A percentile compares a stretch with the other conserved stretches of the same genome.
These are phyloP conservation scores for Nemania sp. DNA, from an alignment of 2,329 filamentous ascomycete genomes.

Conservation along the genomic window DNA sequence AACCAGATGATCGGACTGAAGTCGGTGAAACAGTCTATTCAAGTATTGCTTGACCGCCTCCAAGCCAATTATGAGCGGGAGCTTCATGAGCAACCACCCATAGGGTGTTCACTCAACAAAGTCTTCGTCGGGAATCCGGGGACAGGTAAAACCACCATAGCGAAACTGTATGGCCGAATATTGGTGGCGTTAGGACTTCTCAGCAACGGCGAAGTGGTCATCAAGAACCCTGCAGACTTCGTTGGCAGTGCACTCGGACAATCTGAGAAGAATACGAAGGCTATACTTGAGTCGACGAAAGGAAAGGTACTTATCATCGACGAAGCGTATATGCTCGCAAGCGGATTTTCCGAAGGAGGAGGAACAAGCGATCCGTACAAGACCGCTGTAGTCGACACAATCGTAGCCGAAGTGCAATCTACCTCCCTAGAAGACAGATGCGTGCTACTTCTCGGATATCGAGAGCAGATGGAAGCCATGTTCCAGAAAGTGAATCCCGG, in stretches of 20 bases:
- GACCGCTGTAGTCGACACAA: slow-evolving; percentile 70
- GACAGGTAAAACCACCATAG: slow-evolving; percentile 39
- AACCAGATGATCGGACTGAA: slow-evolving; percentile 31
- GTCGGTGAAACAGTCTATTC: slow-evolving; percentile 41
- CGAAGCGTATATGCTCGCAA: slow-evolving; percentile 71
- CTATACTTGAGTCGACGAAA: slow-evolving; percentile 64
- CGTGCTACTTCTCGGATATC: slow-evolving; percentile 72
- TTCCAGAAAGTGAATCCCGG: slow-evolving; percentile 75
- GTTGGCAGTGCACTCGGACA: slow-evolving; percentile 64
- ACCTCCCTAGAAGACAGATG: slow-evolving; percentile 72
- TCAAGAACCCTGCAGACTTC: slow-evolving; percentile 76
- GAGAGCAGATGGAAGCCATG: slow-evolving; percentile 70
- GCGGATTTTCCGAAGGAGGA: slow-evolving; percentile 27
- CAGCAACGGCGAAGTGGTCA: slow-evolving; percentile 52
- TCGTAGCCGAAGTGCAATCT: slow-evolving; percentile 73
- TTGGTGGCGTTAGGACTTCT: slow-evolving; percentile 40
- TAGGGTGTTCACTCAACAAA: slow-evolving; percentile 36
- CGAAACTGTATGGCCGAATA: slow-evolving; percentile 38
- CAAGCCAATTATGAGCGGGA: slow-evolving; percentile 37
- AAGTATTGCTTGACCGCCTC: slow-evolving; percentile 44
- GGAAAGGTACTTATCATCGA: slow-evolving; percentile 82
- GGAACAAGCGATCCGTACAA: slow-evolving; percentile 50
- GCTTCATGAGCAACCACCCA: slow-evolving; percentile 31
- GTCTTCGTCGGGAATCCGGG: slow-evolving; percentile 38
- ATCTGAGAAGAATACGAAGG: slow-evolving; percentile 73